These are phyloP conservation scores for Podila verticillata DNA, from an alignment of 192 early-diverging fungal genomes.

Conservation along the genomic window DNA sequence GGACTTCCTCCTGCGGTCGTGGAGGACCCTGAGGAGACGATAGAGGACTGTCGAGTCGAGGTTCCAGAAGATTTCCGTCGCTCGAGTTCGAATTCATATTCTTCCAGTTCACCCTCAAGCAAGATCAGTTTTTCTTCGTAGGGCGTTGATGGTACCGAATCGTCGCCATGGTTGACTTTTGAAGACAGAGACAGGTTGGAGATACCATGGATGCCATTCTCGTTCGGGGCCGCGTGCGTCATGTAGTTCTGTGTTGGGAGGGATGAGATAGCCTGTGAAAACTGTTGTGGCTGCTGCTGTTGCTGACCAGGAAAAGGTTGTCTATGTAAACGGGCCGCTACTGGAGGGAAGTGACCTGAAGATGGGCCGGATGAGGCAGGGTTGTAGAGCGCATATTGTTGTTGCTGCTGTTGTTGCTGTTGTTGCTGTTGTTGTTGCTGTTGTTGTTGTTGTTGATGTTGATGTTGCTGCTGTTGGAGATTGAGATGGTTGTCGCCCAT, in stretches of 20 bases:
- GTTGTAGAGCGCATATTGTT: slow-evolving; percentile 6
- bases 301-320: not conserved
- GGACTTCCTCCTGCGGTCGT: not conserved
- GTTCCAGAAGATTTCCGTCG: slow-evolving; percentile 8
- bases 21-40: not conserved
- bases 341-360: slow-evolving; percentile 6
- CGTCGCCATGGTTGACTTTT: not conserved
- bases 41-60: not conserved
- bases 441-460: too few relatives aligned
- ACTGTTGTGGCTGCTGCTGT: not conserved
- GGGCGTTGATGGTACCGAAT: not conserved
- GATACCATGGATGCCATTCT: slow-evolving; percentile 1
- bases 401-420: slow-evolving; percentile 11
- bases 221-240: not conserved
- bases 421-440: slow-evolving; percentile 9
- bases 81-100: slow-evolving; percentile 23
- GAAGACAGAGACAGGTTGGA: not conserved
- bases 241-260: not conserved
- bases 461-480: slow-evolving; percentile 13
- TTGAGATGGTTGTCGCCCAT: not conserved
- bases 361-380: slow-evolving; percentile 11
- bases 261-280: not conserved
- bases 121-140: slow-evolving; percentile 38
- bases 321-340: not conserved
- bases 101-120: slow-evolving; percentile 37